Base-by-base conservation (phyloP, 345 rosid species). In the Eucalyptus globulus region DNA sequence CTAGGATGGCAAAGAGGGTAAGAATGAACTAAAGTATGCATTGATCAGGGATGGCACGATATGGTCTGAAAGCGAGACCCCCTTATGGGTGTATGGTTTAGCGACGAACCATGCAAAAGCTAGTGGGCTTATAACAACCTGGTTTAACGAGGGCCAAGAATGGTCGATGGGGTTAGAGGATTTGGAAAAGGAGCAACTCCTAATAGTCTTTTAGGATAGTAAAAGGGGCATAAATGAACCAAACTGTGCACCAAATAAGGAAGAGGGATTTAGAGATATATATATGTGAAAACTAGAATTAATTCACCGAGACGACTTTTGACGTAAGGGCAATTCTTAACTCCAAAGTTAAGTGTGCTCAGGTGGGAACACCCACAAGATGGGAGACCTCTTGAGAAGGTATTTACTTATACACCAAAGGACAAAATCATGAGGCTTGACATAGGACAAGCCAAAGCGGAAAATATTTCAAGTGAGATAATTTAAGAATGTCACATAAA, bases 11-110 rank as follows among this genome's bases (percentile, higher is more conserved):
- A 56, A 56, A 56, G 12, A 2, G 6, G 6, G 62, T 22, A 56
- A 9, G 62, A 56, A 56, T 56, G 9, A 56, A 56, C 62, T 24
- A 22, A 56, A 56, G 2, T 56, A 56, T 56, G 29, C 29, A 56
- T 56, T 24, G 13, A 56, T 3, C 6, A 56, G 0, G 0, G n/a
- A n/a, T n/a, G 29, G 29, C 14, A 24, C 1, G 4, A 24, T 56
- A 56, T 56, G 62, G 62, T 56, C 1, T 24, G 1, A 56, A 24
- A 56, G 62, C 1, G 6, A 22, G 62, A 56, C 62, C 6, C 62
- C 29, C 62, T 56, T 56, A 19, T 56, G 13, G 13, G 6, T 24
- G 29, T 56, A 56, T 56, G 29, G 62, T 56, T 56, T 10, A 56
- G 29, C 2, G 0, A 56, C 6, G 3, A 56, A 56, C 62, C 62